Base-by-base conservation (phyloP, 345 rosid species). In the Salix koriyanagi region DNA sequence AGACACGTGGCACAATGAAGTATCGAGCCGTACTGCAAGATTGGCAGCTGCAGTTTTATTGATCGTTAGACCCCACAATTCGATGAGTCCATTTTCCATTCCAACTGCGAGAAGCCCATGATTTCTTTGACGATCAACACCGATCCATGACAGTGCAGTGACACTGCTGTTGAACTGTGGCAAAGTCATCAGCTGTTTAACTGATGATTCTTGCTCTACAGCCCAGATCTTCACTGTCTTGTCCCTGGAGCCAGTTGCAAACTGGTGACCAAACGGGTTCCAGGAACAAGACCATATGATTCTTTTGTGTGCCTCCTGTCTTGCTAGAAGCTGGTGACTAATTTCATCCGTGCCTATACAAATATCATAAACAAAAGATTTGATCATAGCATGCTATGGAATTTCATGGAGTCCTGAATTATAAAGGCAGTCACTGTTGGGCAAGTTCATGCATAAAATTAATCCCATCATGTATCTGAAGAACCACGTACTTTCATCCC, bases 201-300 rank as follows among this genome's bases (percentile, higher is more conserved):
- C 88, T 0, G 81, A 81, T 56, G 82, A 70, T 67, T 75, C 84
- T 1, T 79, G 81, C 76, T 87, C 90, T 6, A 90, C 82, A 11
- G 88, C 86, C 99, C 97, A 96, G 77, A 96, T 87, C 85, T 96
- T 93, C 79, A 96, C 97, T 2, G 94, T 91, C 85, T 90, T 96
- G 83, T 96, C 97, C 79, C 98, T 91, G 36, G 99, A 96, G 54
- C 94, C 96, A 12, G 98, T 96, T 71, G 97, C 92, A 69, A 93
- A 93, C 71, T 93, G 94, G 69, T 88, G 92, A 72, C 94, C 90
- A 70, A 84, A 92, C 46, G 98, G 99, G 81, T 92, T 93, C 99
- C 99, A 96, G 52, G 96, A 85, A 85, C 97, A 96, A 37, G 99
- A 84, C 99, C 99, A 93, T 81, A 96, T 96, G 80, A 96, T 93